Evolutionary conservation across 306 rosid genomes (phyloP).

Genomic region (Comarum palustre): DNA sequence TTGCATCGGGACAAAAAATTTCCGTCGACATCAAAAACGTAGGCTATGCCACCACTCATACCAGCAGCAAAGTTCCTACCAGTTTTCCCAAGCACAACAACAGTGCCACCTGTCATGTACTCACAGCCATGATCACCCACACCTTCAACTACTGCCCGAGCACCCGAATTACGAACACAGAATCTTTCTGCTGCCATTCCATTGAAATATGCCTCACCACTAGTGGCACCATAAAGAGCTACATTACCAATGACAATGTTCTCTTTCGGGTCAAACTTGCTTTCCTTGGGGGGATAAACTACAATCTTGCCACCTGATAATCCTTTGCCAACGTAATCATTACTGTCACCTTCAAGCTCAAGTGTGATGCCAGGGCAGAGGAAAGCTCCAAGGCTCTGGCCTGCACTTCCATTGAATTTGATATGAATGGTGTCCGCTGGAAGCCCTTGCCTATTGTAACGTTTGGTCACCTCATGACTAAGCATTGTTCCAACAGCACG

Average conservation of each 20-base stretch:
- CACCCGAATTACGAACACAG: conserved; percentile 97
- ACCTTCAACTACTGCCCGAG: conserved; percentile 94
- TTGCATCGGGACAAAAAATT: conserved; percentile 73
- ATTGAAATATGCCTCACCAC: conserved; percentile 93
- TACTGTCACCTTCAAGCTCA: conserved; percentile 98
- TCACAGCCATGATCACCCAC: conserved; percentile 99
- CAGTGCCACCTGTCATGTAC: conserved; percentile 98
- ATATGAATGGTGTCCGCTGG: conserved; percentile 87
- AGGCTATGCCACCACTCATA: conserved; percentile 98
- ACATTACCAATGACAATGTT: conserved; percentile 94
- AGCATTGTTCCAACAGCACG: conserved; percentile 99
- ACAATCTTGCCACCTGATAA: conserved; percentile 92
- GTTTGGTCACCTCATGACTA: conserved; percentile 94
- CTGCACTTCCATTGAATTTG: conserved; percentile 83
- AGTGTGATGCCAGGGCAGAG: conserved; percentile 89
- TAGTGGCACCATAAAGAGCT: conserved; percentile 90
- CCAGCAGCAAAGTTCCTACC: conserved; percentile 99
- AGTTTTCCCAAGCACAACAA: conserved; percentile 88
- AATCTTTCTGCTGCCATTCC: conserved; percentile 99
- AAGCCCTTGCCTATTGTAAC: conserved; percentile 77
- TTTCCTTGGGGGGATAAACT: conserved; percentile 82
- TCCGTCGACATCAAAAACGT: conserved; percentile 71
- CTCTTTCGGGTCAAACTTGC: conserved; percentile 84
- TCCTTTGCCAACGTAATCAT: conserved; percentile 96
- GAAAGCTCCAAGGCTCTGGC: conserved; percentile 99